Percentiles rank a stretch among this genome's conserved stretches.
phyloP scores from a whole-genome alignment of 1,284 basidiomycete species.

The Trichosporon coremiiforme region DNA sequence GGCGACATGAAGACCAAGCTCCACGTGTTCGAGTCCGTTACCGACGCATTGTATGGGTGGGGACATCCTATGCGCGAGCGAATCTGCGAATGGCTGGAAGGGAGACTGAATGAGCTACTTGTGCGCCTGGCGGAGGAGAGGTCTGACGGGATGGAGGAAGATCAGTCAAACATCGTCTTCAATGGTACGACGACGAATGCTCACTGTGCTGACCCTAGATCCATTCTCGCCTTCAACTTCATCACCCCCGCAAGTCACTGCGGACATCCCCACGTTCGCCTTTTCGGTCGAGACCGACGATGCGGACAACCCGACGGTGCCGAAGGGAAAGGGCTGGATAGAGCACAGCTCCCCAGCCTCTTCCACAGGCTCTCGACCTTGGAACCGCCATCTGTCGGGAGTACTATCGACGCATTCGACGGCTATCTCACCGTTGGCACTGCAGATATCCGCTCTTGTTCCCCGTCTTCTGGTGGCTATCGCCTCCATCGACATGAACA shows the following conservation, averaged over 20 bases:
- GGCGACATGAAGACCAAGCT: slow-evolving; percentile 53
- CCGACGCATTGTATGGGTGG: slow-evolving; percentile 43
- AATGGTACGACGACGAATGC: not conserved
- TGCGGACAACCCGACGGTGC: not conserved
- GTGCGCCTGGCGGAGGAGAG: slow-evolving; percentile 32
- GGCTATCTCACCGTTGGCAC: slow-evolving; percentile 22
- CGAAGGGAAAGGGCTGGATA: slow-evolving; percentile 37
- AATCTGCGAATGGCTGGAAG: slow-evolving; percentile 59
- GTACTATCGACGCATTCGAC: slow-evolving; percentile 36
- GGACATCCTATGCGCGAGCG: slow-evolving; percentile 56
- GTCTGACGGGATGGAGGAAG: slow-evolving; percentile 22
- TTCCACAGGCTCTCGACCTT: slow-evolving; percentile 25
- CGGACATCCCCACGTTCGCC: slow-evolving; percentile 30
- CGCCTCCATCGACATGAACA: slow-evolving; percentile 38
- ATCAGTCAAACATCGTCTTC: not conserved
- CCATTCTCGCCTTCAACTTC: slow-evolving; percentile 25
- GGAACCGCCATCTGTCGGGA: slow-evolving; percentile 32
- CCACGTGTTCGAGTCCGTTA: slow-evolving; percentile 45
- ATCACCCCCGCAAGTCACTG: not conserved
- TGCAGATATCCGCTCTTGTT: slow-evolving; percentile 38
- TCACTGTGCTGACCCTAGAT: slow-evolving; percentile 29
- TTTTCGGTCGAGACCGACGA: slow-evolving; percentile 29
- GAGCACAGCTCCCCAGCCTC: slow-evolving; percentile 17
- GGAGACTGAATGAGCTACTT: slow-evolving; percentile 41
- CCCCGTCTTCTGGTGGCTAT: slow-evolving; percentile 41